Base-by-base conservation (phyloP, 805 yeast species). In the Candida coleopterorum region DNA sequence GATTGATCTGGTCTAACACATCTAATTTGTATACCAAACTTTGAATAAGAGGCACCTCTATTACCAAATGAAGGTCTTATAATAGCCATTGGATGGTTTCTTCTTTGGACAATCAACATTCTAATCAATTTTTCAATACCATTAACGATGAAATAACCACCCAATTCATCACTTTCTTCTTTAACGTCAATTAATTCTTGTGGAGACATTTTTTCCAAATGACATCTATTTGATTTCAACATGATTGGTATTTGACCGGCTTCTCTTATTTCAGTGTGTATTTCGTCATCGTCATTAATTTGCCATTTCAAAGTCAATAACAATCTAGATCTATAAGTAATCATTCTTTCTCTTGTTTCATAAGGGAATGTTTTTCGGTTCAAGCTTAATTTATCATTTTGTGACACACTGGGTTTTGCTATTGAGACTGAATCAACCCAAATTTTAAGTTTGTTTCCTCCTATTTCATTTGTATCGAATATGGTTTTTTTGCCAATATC, bases 81-180 rank as follows among this genome's bases (percentile, higher is more conserved):
- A 52, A 93, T 79, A 9, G 97, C 97, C 96, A 93, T 87, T 17
- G 97, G 95, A 57, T 89, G 97, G 60, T 93, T 93, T 63, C 98
- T 77, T 61, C 97, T 81, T 66, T 90, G 98, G 14, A 93, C 97
- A 69, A 93, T 87, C 60, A 93, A 77, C 97, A 93, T 87, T 67
- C 98, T 85, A 52, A 93, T 79, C 52, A 93, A 72, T 64, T 93
- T 93, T 63, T 93, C 98, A 49, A 90, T 89, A 71, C 98, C 98
- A 58, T 90, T 90, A 43, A 90, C 89, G 48, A 88, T 77, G 61
- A 93, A 93, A 61, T 93, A 93, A 26, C 98, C 98, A 45, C 98
- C 98, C 43, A 88, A 68, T 58, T 93, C 98, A 59, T 93, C 98
- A 26, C 86, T 75, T 62, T 93, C 98, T 63, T 93, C 98, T 56